Percentiles rank a stretch among this genome's conserved stretches.
Evolutionary conservation across 2,329 filamentous ascomycete species (phyloP).

Genomic region (Bipolaris zeicola): DNA sequence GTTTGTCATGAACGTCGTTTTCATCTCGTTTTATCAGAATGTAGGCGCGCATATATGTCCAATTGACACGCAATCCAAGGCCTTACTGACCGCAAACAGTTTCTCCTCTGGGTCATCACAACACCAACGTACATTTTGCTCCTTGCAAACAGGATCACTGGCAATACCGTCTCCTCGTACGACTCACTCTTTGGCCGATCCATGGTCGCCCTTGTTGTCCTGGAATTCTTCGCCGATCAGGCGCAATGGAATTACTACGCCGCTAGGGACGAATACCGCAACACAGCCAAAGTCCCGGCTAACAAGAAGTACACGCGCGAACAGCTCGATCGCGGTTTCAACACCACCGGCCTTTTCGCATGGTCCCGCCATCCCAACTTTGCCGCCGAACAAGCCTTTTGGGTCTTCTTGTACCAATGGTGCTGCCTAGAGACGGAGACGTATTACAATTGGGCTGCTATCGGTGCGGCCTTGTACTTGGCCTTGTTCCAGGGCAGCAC

Average conservation of each 20-base stretch:
- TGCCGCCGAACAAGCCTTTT: conserved; percentile 86
- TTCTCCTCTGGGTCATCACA: conserved; percentile 79
- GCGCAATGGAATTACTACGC: conserved; percentile 91
- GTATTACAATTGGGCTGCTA: conserved; percentile 77
- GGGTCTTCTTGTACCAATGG: conserved; percentile 90
- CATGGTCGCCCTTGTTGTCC: conserved; percentile 63
- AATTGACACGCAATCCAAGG: background rate
- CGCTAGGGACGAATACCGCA: conserved; percentile 77
- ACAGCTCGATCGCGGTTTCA: conserved; percentile 89
- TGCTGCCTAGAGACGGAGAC: conserved; percentile 73
- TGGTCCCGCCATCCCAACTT: conserved; percentile 96
- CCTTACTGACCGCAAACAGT: conserved; percentile 44
- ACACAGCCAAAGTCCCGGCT: conserved; percentile 71
- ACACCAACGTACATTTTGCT: conserved; percentile 85
- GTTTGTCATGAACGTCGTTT: conserved; percentile 85
- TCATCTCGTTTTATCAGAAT: conserved; percentile 81
- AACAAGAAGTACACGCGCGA: conserved; percentile 67
- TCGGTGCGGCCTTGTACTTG: conserved; percentile 72
- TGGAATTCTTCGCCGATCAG: conserved; percentile 83
- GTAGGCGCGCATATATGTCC: conserved; percentile 40
- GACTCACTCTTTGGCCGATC: conserved; percentile 64
- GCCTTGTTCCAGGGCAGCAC: conserved; percentile 89
- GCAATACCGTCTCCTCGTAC: conserved; percentile 53
- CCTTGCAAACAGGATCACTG: conserved; percentile 69
- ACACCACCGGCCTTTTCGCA: conserved; percentile 81